Conservation (phyloP, 805 yeast genomes). For the Kockiozyma suomiensis region DNA sequence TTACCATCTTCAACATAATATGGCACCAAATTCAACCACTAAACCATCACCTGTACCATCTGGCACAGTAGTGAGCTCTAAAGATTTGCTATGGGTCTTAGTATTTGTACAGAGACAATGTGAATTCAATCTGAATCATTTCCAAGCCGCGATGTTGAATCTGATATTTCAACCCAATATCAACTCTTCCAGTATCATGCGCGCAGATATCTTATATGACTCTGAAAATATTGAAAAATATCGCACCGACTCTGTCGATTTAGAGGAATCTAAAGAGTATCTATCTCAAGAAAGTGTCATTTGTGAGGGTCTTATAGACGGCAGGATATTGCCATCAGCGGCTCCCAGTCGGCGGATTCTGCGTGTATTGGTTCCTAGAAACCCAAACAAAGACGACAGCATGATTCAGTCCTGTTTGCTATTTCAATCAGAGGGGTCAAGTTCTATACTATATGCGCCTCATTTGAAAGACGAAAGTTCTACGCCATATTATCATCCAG, state of each 20-base stretch:
- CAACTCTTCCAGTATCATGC: slow-evolving; percentile 84
- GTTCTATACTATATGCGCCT: slow-evolving; percentile 58
- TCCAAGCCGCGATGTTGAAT: slow-evolving; percentile 69
- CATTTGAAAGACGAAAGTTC: slow-evolving; percentile 63
- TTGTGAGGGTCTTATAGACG: neutral
- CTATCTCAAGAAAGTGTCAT: neutral
- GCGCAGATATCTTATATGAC: slow-evolving; percentile 70
- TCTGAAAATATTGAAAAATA: neutral
- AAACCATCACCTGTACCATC: neutral
- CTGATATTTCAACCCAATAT: slow-evolving; percentile 79
- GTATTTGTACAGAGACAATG: slow-evolving; percentile 1
- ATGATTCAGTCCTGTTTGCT: slow-evolving; percentile 82
- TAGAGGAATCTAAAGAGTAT: neutral
- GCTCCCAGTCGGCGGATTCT: slow-evolving; percentile 50
- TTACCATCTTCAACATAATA: no score
- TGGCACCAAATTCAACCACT: neutral
- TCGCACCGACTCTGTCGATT: neutral
- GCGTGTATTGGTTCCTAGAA: slow-evolving; percentile 88
- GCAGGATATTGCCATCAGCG: neutral
- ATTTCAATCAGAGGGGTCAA: slow-evolving; percentile 37
- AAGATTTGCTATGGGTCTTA: neutral
- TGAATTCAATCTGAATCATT: slow-evolving; percentile 5
- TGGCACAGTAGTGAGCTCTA: neutral
- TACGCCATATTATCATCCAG: slow-evolving; percentile 88
- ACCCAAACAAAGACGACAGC: slow-evolving; percentile 79